phyloP scores from a whole-genome alignment of 164 flowering plant species.

The Chimonanthus salicifolius region DNA sequence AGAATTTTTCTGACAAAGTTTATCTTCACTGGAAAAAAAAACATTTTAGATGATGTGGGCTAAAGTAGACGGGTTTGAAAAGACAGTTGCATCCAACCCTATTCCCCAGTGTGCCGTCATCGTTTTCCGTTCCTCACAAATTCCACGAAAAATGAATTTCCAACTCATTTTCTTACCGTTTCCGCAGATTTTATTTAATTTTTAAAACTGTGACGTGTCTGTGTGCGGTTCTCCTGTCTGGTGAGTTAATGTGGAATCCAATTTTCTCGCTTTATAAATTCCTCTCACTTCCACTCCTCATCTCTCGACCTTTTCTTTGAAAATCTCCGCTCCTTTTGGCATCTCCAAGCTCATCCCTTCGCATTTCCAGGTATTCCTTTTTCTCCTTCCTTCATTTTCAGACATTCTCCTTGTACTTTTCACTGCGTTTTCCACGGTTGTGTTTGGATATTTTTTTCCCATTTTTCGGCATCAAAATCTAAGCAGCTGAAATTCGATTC shows the following conservation, averaged over 20 bases:
- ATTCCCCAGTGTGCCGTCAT: too few relatives aligned
- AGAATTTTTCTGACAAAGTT: too few relatives aligned
- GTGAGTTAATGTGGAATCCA: not conserved
- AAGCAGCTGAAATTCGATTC: not conserved
- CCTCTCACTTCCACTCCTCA: not conserved
- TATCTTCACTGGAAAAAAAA: too few relatives aligned
- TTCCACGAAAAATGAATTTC: too few relatives aligned
- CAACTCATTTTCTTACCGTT: not conserved
- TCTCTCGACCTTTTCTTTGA: not conserved
- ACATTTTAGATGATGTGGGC: too few relatives aligned
- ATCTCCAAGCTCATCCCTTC: not conserved
- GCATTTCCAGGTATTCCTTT: not conserved
- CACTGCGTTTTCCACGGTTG: not conserved
- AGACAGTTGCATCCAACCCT: too few relatives aligned
- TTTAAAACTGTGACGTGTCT: not conserved
- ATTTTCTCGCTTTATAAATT: not conserved
- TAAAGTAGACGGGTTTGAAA: too few relatives aligned
- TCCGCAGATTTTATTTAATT: not conserved
- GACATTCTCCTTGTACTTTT: not conserved
- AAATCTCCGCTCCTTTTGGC: not conserved
- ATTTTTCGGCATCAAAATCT: too few relatives aligned
- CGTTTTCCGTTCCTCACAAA: too few relatives aligned
- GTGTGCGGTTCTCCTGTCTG: not conserved
- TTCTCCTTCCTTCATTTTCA: not conserved
- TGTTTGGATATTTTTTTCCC: too few relatives aligned